Evolutionary conservation across 495 filamentous ascomycete genomes (phyloP), one percentile per base, ranked within the genome.

Genomic region (Aspergillus kassunensis): DNA sequence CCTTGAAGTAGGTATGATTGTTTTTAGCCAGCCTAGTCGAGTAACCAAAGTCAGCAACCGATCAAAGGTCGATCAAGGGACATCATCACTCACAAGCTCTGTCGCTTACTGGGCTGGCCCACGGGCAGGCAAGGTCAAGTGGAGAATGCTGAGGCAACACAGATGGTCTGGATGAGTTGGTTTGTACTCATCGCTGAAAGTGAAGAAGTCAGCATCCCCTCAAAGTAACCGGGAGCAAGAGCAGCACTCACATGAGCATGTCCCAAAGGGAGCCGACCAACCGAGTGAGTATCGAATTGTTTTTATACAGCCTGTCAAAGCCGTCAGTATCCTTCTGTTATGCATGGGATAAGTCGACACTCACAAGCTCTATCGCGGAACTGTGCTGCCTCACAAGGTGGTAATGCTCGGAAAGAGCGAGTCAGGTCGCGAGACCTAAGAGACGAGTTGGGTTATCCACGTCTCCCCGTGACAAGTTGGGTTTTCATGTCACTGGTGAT

Each of bases 321-420:
- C 4, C 23, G 20, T 48, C 12, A 54, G 44, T 39, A 0, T 19
- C 23, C 16, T 16, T 6, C 0, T 16, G 1, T 24, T 15, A 8
- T 13, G 34, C 16, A 11, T n/a, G n/a, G n/a, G 19, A 25, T 15
- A 5, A 5, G 23, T 13, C 10, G 3, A 23, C 11, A 53, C 55
- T 37, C 33, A 57, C 55, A 57, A 57, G 49, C 49, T 50, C 55
- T 57, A 50, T 57, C 55, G 45, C 49, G 53, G 49, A n/a, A n/a
- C n/a, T n/a, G n/a, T n/a, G n/a, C n/a, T n/a, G n/a, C n/a, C n/a
- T n/a, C n/a, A n/a, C n/a, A n/a, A n/a, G n/a, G n/a, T n/a, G n/a
- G n/a, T n/a, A n/a, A n/a, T n/a, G n/a, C n/a, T n/a, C n/a, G n/a
- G n/a, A n/a, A n/a, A n/a, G n/a, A n/a, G n/a, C n/a, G n/a, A n/a